Base-by-base conservation (phyloP, 2,329 filamentous ascomycete genomes). In the Drechslera avenae region DNA sequence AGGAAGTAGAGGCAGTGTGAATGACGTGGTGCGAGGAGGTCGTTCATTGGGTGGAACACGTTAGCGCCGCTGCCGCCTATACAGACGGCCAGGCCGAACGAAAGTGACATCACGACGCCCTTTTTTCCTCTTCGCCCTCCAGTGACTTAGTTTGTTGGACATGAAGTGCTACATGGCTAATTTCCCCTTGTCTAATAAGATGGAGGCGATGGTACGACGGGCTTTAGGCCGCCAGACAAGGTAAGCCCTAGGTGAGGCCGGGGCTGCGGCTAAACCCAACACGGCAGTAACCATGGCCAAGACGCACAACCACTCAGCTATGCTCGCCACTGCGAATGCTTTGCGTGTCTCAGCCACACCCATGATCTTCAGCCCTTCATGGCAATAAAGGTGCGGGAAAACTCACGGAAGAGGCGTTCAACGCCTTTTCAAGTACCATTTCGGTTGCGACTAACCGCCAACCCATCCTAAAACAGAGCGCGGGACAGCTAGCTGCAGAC, bases 381-480 rank as follows among this genome's bases (percentile, higher is more conserved):
- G 57, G 60, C 32, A 62, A 64, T 66, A 64, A 67, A 63, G 42
- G 52, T 54, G 55, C 49, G 60, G 50, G 48, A 17, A 40, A 31
- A 35, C 35, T 18, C 35, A 17, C 17, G 16, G 23, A 12, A 23
- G 21, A 19, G 18, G 35, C n/a, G 31, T 17, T 16, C 6, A 32
- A 10, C 34, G 7, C 31, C 3, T 21, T 32, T 17, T 8, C 19
- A 12, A 26, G 35, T 13, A 39, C 36, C 14, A 39, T 23, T 10
- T 12, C 36, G 16, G 13, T 19, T 6, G n/a, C 21, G 14, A 14
- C 26, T 35, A 32, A 21, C 30, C 13, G 31, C 28, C 14, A n/a
- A 5, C 32, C 26, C 12, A 35, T 9, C 18, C n/a, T 30, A 37
- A 34, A 33, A 10, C 23, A 18, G 16, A 19, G 8, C 28, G 14